A percentile compares a stretch with the other conserved stretches of the same genome.
These are phyloP conservation scores for Pichia scutulata DNA, from an alignment of 805 yeast species.

Conservation along the genomic window DNA sequence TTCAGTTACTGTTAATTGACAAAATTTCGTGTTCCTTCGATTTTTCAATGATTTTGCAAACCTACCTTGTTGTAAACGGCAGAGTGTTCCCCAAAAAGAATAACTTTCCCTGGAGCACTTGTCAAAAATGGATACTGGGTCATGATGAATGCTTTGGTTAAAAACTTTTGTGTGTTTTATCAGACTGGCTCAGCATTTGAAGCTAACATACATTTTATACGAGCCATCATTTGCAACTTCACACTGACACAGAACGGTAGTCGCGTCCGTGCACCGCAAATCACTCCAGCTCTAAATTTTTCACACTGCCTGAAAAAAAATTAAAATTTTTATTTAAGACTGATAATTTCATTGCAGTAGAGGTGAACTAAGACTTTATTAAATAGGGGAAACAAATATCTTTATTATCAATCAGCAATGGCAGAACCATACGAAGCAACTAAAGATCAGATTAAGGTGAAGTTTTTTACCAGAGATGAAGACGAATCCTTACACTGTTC, in stretches of 20 bases:
- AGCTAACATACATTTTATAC: not conserved
- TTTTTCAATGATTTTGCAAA: conserved; percentile 3
- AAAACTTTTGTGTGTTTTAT: not conserved
- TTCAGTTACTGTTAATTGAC: not conserved
- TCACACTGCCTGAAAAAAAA: conserved; percentile 8
- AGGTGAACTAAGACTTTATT: too few species aligned
- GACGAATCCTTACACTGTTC: conserved; percentile 63
- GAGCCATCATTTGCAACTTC: not conserved
- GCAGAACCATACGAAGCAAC: conserved; percentile 5
- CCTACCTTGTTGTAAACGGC: conserved; percentile 75
- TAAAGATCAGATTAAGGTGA: conserved; percentile 58
- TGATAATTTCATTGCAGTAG: not conserved
- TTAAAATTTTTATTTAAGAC: conserved; percentile 2
- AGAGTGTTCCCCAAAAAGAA: conserved; percentile 93
- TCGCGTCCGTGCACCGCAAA: conserved; percentile 2
- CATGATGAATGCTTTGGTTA: conserved; percentile 5
- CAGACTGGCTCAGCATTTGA: not conserved
- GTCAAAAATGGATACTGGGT: conserved; percentile 52
- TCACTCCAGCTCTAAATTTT: not conserved
- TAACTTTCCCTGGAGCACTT: conserved; percentile 95
- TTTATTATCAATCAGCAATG: conserved; percentile 5
- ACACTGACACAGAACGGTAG: too few species aligned
- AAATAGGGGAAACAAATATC: not conserved
- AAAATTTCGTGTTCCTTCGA: not conserved
- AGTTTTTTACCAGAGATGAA: conserved; percentile 79